Base-by-base conservation (phyloP, 2,329 filamentous ascomycete genomes). In the Nigrospora osmanthi region DNA sequence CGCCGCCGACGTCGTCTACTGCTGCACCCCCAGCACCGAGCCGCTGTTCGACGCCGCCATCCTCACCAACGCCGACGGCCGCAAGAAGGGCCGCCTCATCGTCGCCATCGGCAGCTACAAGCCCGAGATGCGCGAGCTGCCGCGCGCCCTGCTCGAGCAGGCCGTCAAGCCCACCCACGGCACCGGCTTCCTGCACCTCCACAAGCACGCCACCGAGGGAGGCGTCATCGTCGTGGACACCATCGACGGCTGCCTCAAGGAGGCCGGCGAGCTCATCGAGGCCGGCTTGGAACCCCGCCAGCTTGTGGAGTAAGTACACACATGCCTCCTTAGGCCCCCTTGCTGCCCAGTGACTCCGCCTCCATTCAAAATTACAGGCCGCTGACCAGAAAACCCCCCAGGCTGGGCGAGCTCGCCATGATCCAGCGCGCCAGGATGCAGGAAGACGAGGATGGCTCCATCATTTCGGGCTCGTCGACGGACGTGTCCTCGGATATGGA, bases 251-350 rank as follows among this genome's bases (percentile, higher is more conserved):
- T 89, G 85, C 38, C 62, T 95, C 37, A 82, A 83, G 54, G 88
- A 95, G 59, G 86, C 90, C 0, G 91, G 91, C 0, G 91, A 97
- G 68, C 72, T 97, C 40, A 84, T 94, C 11, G 80, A 88, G 52
- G 87, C 88, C 0, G 82, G 81, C 0, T 69, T 96, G 28, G 72
- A 73, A 17, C 81, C 87, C 0, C 75, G 81, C 38, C 84, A 94
- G 54, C 75, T 96, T 4, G 87, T 95, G 0, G 91, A 96, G 77
- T 80, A 59, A 64, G 75, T 69, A 6, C n/a, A n/a, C n/a, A n/a
- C n/a, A n/a, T n/a, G n/a, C n/a, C n/a, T n/a, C n/a, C n/a, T n/a
- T n/a, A n/a, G n/a, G n/a, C 6, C 36, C 3, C 36, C 16, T 17
- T 6, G 6, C 30, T 32, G 3, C n/a, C 10, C 36, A 23, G 16